Evolutionary conservation across 2,329 filamentous ascomycete genomes (phyloP).

Genomic region (Cladorrhinum sp.): DNA sequence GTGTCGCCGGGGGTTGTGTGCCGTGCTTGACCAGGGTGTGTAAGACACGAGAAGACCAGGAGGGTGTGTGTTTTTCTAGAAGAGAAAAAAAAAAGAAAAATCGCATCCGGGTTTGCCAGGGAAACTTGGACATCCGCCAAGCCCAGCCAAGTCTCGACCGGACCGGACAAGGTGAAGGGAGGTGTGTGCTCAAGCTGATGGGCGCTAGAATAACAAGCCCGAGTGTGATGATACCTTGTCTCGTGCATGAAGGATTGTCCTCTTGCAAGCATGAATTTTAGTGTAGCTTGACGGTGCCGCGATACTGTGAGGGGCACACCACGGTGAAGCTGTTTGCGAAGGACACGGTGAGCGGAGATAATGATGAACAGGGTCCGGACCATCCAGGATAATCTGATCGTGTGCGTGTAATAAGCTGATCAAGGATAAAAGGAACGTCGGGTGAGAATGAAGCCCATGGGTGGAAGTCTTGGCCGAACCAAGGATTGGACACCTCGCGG

Average conservation of each 20-base stretch:
- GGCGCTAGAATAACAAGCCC: slow-evolving; percentile 19
- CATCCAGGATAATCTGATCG: neutral
- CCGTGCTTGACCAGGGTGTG: slow-evolving; percentile 18
- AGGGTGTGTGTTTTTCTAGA: slow-evolving; percentile 21
- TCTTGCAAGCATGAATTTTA: slow-evolving; percentile 8
- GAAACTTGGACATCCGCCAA: slow-evolving; percentile 12
- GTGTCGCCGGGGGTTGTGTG: slow-evolving; percentile 11
- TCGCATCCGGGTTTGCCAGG: slow-evolving; percentile 13
- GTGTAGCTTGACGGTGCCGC: slow-evolving; percentile 18
- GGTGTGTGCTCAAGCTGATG: slow-evolving; percentile 14
- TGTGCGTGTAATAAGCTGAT: neutral
- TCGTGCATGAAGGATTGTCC: slow-evolving; percentile 21
- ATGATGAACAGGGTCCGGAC: neutral
- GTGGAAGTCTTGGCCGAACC: neutral
- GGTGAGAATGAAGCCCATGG: neutral
- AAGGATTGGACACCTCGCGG: neutral
- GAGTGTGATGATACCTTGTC: slow-evolving; percentile 17
- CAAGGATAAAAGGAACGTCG: neutral
- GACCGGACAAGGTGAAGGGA: slow-evolving; percentile 19
- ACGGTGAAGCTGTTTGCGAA: slow-evolving; percentile 1
- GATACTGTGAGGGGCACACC: slow-evolving; percentile 4
- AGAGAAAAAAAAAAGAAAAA: slow-evolving; percentile 15
- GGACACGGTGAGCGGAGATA: slow-evolving; percentile 9
- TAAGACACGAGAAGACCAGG: slow-evolving; percentile 14
- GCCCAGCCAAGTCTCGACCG: slow-evolving; percentile 16